phyloP scores from a whole-genome alignment of 1,284 basidiomycete genomes.

The Sparassis latifolia region DNA sequence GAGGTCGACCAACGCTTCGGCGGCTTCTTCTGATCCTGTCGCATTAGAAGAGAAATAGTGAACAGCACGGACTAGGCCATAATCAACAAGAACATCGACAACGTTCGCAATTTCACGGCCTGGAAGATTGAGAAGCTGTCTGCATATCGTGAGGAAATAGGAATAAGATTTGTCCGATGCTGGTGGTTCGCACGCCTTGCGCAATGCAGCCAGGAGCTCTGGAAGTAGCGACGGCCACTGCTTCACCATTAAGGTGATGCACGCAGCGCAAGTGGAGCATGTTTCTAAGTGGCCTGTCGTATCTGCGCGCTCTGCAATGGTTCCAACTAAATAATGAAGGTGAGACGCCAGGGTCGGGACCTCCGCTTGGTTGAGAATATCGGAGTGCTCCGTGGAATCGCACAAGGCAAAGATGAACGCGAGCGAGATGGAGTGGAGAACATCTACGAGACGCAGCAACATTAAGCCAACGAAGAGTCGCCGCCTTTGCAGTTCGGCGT shows the following conservation, averaged over 20 bases:
- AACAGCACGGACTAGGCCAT: slow-evolving; percentile 44
- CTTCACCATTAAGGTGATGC: slow-evolving; percentile 9
- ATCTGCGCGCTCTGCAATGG: slow-evolving; percentile 1
- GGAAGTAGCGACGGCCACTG: slow-evolving; percentile 9
- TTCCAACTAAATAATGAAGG: slow-evolving; percentile 14
- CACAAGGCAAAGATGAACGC: slow-evolving; percentile 12
- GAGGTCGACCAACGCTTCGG: slow-evolving; percentile 20
- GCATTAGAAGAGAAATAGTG: slow-evolving; percentile 30
- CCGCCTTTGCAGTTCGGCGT: slow-evolving; percentile 12
- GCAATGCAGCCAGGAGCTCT: slow-evolving; percentile 12
- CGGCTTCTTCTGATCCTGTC: slow-evolving; percentile 10
- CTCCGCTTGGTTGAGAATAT: not conserved
- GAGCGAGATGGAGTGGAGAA: slow-evolving; percentile 21
- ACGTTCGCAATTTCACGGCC: slow-evolving; percentile 11
- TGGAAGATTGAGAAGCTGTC: not conserved
- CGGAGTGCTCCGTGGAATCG: slow-evolving; percentile 6
- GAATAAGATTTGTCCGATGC: slow-evolving; percentile 9
- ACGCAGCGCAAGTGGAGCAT: slow-evolving; percentile 9
- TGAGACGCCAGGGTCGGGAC: not conserved
- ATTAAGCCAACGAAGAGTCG: slow-evolving; percentile 27
- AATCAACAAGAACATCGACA: slow-evolving; percentile 33
- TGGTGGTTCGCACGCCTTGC: slow-evolving; percentile 4
- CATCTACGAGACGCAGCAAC: slow-evolving; percentile 12
- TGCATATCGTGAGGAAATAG: slow-evolving; percentile 7
- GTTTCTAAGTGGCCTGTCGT: not conserved